Base-by-base conservation (phyloP, 2,329 filamentous ascomycete species). In the Apiospora arundinis region DNA sequence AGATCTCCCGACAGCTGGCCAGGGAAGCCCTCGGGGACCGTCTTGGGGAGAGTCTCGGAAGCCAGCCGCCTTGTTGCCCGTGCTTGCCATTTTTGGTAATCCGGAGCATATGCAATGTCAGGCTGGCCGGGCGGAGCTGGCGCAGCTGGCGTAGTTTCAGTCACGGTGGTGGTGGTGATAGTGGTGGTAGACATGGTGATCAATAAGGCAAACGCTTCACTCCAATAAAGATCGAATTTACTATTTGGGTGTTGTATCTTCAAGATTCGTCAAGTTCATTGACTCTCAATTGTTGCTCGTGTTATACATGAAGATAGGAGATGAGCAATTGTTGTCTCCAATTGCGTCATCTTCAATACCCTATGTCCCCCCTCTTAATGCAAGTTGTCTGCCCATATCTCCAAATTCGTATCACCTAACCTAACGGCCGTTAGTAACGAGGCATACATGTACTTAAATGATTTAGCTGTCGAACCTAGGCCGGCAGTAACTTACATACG, bases 91-190 rank as follows among this genome's bases (percentile, higher is more conserved):
- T 87, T 90, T 44, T 85, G 81, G 60, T 82, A 81, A 72, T 90
- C 82, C 0, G 89, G 89, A 1, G 84, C 81, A 76, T 91, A 91
- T 1, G 80, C 80, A 70, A 91, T 91, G 74, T 91, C 89, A 0
- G 89, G 89, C 74, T 90, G 88, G 28, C 84, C 84, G 1, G 80
- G 80, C 1, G 82, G 77, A n/a, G 71, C 71, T 11, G 73, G 67
- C 8, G 76, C 74, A n/a, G 73, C 56, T n/a, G 76, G 75, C 25
- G 76, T 76, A 12, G 28, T 63, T 14, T 40, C 28, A 76, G 73
- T 18, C 74, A 75, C 9, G 75, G 77, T 18, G 74, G 56, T 67
- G 23, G 77, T 76, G 5, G 52, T 67, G 23, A 76, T 76, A 5
- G 69, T n/a, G 16, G 68, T 72, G 16, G 68, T 70, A 16, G 71